phyloP scores from a whole-genome alignment of 2,329 filamentous ascomycete species.

The Exophiala oligosperma region DNA sequence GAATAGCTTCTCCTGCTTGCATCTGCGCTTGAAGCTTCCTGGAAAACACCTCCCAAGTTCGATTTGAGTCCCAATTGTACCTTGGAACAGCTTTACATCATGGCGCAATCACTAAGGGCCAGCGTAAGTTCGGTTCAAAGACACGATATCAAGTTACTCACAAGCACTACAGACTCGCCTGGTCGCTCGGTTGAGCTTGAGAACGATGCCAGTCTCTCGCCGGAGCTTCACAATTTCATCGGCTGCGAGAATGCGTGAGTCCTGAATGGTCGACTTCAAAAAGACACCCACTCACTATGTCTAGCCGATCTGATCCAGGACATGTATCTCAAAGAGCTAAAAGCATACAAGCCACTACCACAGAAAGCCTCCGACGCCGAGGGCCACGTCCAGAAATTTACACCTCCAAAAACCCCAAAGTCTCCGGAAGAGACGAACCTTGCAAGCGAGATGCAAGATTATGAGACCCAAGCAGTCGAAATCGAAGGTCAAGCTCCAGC shows the following conservation, averaged over 20 bases:
- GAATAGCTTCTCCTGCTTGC: neutral
- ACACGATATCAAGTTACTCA: slow-evolving; percentile 17
- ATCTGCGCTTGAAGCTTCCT: slow-evolving; percentile 3
- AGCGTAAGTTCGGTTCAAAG: slow-evolving; percentile 48
- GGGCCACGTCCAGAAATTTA: slow-evolving; percentile 88
- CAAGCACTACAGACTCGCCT: slow-evolving; percentile 56
- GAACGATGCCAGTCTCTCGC: slow-evolving; percentile 47
- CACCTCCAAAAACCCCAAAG: slow-evolving; percentile 72
- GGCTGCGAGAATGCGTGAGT: slow-evolving; percentile 62
- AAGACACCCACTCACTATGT: slow-evolving; percentile 10
- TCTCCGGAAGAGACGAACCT: slow-evolving; percentile 95
- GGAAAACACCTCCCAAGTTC: slow-evolving; percentile 4
- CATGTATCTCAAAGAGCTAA: slow-evolving; percentile 94
- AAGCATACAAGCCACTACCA: slow-evolving; percentile 84
- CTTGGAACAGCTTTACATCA: slow-evolving; percentile 19
- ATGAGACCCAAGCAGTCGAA: slow-evolving; percentile 92
- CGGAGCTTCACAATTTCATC: slow-evolving; percentile 63
- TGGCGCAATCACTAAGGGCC: slow-evolving; percentile 62
- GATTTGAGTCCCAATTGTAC: slow-evolving; percentile 7
- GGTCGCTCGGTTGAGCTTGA: slow-evolving; percentile 54
- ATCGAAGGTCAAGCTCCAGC: slow-evolving; percentile 79
- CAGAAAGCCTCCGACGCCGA: slow-evolving; percentile 85
- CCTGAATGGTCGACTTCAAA: slow-evolving; percentile 13
- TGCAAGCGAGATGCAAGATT: slow-evolving; percentile 85
- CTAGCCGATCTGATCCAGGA: slow-evolving; percentile 96